phyloP scores from a whole-genome alignment of 2,329 filamentous ascomycete species.

The Tolypocladium endophyticum region DNA sequence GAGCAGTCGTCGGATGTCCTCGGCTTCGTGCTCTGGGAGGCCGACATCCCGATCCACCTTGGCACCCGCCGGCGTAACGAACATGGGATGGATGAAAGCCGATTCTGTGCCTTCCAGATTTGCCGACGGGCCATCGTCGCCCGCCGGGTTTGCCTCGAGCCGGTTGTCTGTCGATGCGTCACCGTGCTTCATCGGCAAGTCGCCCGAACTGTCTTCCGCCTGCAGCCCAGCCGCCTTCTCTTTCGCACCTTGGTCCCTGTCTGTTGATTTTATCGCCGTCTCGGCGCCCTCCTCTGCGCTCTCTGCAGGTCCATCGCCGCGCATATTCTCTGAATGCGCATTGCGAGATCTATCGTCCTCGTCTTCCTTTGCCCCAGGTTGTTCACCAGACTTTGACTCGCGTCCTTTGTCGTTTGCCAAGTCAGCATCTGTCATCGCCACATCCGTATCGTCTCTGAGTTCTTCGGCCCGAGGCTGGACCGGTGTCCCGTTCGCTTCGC shows the following conservation, averaged over 20 bases:
- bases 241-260: neutral
- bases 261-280: neutral
- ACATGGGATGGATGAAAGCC: slow-evolving; percentile 63
- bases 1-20: slow-evolving; percentile 64
- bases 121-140: neutral
- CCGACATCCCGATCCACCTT: slow-evolving; percentile 60
- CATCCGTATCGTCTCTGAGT: neutral
- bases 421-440: slow-evolving; percentile 19
- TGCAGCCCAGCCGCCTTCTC: neutral
- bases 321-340: neutral
- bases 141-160: neutral
- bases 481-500: slow-evolving; percentile 5
- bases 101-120: slow-evolving; percentile 21
- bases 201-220: slow-evolving; percentile 2
- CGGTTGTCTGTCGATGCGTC: slow-evolving; percentile 27
- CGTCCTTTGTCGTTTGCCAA: slow-evolving; percentile 9
- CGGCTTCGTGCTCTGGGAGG: slow-evolving; percentile 63
- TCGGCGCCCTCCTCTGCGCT: neutral
- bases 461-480: slow-evolving; percentile 1
- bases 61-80: slow-evolving; percentile 51
- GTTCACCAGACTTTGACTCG: slow-evolving; percentile 5
- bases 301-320: neutral
- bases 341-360: neutral
- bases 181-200: slow-evolving; percentile 3
- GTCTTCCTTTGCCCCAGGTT: slow-evolving; percentile 2